Evolutionary conservation across 2,329 filamentous ascomycete species (phyloP).

Genomic region (Diaporthe caulivora): DNA sequence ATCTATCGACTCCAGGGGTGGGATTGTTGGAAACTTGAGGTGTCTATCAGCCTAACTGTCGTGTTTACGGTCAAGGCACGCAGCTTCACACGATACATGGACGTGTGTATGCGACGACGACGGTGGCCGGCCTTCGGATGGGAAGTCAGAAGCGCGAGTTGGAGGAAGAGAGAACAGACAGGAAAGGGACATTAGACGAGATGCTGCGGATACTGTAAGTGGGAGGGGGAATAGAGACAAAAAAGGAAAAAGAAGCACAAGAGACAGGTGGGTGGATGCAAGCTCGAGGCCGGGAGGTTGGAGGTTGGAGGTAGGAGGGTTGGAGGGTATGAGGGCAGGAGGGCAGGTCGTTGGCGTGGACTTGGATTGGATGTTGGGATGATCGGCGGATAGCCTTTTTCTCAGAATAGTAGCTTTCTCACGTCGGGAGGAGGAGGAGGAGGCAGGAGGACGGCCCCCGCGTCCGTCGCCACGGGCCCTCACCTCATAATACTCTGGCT

Average conservation of each 20-base stretch:
- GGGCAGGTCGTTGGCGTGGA: neutral
- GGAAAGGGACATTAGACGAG: slow-evolving; percentile 16
- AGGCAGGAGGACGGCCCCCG: neutral
- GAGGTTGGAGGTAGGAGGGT: neutral
- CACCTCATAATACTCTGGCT: no score
- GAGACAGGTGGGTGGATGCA: neutral
- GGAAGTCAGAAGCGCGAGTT: neutral
- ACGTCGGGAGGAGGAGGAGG: slow-evolving; percentile 4
- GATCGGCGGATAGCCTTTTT: slow-evolving; percentile 29
- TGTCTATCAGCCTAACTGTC: slow-evolving; percentile 3
- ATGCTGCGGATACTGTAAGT: neutral
- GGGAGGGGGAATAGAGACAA: no score
- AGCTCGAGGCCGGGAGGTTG: slow-evolving; percentile 8
- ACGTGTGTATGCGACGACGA: slow-evolving; percentile 10
- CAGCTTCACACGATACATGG: slow-evolving; percentile 9
- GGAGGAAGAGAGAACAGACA: neutral
- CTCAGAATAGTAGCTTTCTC: slow-evolving; percentile 15
- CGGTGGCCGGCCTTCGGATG: slow-evolving; percentile 1
- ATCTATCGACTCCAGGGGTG: neutral
- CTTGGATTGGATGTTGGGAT: slow-evolving; percentile 21
- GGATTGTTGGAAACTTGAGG: neutral
- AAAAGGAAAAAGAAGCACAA: neutral
- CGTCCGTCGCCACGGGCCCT: no score
- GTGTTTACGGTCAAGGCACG: neutral
- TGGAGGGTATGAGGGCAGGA: no score